phyloP scores from a whole-genome alignment of 2,329 filamentous ascomycete species.

The Paraphaeosphaeria sporulosa region DNA sequence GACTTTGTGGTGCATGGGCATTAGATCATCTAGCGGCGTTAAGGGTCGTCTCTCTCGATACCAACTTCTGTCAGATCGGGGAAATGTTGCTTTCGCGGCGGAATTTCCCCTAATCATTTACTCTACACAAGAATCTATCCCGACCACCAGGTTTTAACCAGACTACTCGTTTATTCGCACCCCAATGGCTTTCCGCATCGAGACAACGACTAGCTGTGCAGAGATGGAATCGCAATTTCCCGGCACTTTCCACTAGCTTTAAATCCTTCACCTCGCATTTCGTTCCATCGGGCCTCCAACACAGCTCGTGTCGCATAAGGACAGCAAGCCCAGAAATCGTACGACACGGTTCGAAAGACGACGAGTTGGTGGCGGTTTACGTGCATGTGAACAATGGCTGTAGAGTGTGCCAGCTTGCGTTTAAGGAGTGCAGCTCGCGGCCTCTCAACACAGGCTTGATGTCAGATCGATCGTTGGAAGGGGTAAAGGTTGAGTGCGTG shows the following conservation, averaged over 20 bases:
- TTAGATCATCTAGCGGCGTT: slow-evolving; percentile 14
- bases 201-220: background rate
- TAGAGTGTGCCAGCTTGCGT: background rate
- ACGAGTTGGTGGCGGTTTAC: background rate
- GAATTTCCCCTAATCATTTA: background rate
- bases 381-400: background rate
- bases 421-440: background rate
- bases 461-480: background rate
- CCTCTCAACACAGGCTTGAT: background rate
- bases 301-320: background rate
- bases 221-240: background rate
- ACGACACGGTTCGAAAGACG: background rate
- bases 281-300: background rate
- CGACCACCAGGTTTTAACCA: background rate
- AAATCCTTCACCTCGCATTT: background rate
- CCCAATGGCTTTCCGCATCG: background rate
- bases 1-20: slow-evolving; percentile 12
- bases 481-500: background rate
- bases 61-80: slow-evolving; percentile 9
- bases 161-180: background rate
- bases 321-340: background rate
- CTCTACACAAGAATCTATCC: background rate
- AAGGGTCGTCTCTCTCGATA: slow-evolving; percentile 14
- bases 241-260: background rate
- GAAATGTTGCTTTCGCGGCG: background rate